phyloP scores from a whole-genome alignment of 805 yeast species.

The Phaffomyces thermotolerans region DNA sequence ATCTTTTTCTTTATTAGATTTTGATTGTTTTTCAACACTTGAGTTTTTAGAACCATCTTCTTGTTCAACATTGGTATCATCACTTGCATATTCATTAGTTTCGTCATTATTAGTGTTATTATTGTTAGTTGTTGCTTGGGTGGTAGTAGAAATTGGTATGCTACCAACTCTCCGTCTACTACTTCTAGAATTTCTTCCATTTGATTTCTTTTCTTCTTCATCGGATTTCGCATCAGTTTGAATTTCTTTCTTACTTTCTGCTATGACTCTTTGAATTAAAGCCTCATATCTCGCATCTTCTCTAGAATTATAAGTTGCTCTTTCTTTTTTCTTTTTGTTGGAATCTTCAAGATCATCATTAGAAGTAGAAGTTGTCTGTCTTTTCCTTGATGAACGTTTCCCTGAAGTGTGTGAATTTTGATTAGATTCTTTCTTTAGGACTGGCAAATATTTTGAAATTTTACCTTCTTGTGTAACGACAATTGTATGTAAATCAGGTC shows the following conservation, averaged over 20 bases:
- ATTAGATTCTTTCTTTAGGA: slow-evolving; percentile 23
- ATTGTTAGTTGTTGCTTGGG: slow-evolving; percentile 2
- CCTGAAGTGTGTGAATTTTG: background rate
- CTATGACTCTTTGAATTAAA: slow-evolving; percentile 33
- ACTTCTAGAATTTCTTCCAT: slow-evolving; percentile 5
- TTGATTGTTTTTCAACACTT: background rate
- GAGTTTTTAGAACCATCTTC: background rate
- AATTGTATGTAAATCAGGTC: slow-evolving; percentile 72
- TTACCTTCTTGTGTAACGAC: slow-evolving; percentile 40
- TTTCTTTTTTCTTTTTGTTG: slow-evolving; percentile 24
- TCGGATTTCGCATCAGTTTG: slow-evolving; percentile 11
- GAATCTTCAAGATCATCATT: slow-evolving; percentile 10
- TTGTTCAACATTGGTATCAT: slow-evolving; percentile 1
- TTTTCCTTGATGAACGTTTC: slow-evolving; percentile 21
- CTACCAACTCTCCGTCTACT: slow-evolving; percentile 6
- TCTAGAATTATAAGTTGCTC: slow-evolving; percentile 33
- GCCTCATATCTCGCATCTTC: slow-evolving; percentile 39
- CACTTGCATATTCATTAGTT: slow-evolving; percentile 1
- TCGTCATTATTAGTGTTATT: slow-evolving; percentile 4
- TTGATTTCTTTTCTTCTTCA: slow-evolving; percentile 4
- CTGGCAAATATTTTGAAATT: slow-evolving; percentile 43
- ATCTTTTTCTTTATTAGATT: slow-evolving; percentile 6
- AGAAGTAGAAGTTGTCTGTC: slow-evolving; percentile 3
- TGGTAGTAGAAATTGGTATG: background rate
- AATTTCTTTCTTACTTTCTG: slow-evolving; percentile 33